Conservation (phyloP, 129 eudicot genomes). For the Daucus carota region DNA sequence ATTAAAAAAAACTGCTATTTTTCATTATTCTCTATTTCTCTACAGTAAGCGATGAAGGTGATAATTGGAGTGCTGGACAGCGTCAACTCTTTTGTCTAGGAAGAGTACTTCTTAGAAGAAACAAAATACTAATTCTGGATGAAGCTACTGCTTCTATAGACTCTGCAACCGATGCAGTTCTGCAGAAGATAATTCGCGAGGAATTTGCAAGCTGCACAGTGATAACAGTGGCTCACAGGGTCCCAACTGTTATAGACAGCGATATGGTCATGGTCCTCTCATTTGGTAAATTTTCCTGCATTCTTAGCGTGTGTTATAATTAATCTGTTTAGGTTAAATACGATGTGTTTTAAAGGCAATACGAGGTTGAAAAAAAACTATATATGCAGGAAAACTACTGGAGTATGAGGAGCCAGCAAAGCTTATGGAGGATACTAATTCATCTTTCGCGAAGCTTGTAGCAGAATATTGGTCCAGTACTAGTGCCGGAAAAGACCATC, state of each 20-base stretch:
- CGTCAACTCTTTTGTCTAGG: conserved; percentile 4
- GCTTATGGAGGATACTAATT: conserved; percentile 44
- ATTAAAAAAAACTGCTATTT: background rate
- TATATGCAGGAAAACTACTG: conserved; percentile 42
- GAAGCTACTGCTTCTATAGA: conserved; percentile 7
- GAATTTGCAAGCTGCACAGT: conserved; percentile 1
- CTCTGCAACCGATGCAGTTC: background rate
- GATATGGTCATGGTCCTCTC: conserved; percentile 8
- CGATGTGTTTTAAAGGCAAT: background rate
- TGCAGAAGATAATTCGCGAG: conserved; percentile 2
- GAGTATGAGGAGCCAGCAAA: conserved; percentile 73
- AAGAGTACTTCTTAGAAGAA: background rate
- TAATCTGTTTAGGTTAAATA: background rate
- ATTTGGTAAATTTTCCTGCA: background rate
- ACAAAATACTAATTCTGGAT: background rate
- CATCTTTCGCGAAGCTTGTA: conserved; percentile 67
- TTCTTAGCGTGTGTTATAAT: background rate
- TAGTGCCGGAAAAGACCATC: background rate
- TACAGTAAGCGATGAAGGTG: background rate
- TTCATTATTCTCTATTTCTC: background rate
- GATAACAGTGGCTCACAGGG: conserved; percentile 7
- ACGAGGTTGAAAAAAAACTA: background rate
- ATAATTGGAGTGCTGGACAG: conserved; percentile 9
- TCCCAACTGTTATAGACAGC: conserved; percentile 3
- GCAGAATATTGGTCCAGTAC: conserved; percentile 65